phyloP scores from a whole-genome alignment of 176 grass and related monocot genomes.

The Eleusine coracana region DNA sequence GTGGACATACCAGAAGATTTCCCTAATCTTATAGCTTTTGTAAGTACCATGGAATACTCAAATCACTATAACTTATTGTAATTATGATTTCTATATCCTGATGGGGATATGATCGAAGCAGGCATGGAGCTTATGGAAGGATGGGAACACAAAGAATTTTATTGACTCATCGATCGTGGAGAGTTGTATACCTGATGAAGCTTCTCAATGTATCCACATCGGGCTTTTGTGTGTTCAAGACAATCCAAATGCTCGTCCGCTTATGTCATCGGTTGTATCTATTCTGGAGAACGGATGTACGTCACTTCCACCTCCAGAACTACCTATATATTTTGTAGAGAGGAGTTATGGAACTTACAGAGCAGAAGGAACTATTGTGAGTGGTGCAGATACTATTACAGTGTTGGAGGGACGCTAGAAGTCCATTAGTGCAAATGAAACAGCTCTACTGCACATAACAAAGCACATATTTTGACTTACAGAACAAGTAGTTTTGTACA shows the following conservation, averaged over 20 bases:
- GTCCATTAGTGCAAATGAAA: neutral
- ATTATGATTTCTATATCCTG: neutral
- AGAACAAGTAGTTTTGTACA: too few relatives aligned
- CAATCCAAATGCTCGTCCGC: slow-evolving; percentile 37
- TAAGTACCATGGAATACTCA: slow-evolving; percentile 11
- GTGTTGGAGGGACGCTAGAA: slow-evolving; percentile 34
- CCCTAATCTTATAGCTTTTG: slow-evolving; percentile 40
- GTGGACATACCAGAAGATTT: neutral
- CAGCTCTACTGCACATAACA: neutral
- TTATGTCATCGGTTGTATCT: slow-evolving; percentile 43
- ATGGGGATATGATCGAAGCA: neutral
- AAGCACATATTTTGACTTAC: neutral
- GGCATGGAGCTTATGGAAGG: slow-evolving; percentile 60
- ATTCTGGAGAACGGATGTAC: slow-evolving; percentile 31
- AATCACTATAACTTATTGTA: neutral
- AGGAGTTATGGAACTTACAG: neutral
- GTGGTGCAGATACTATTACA: slow-evolving; percentile 1
- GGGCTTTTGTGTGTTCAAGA: slow-evolving; percentile 48
- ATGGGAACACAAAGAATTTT: slow-evolving; percentile 1
- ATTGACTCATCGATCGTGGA: slow-evolving; percentile 33
- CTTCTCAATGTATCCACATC: slow-evolving; percentile 31
- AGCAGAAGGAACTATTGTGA: neutral
- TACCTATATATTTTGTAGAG: slow-evolving; percentile 10
- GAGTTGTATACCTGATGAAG: slow-evolving; percentile 21
- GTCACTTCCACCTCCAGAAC: slow-evolving; percentile 27